Percentiles rank a stretch among this genome's conserved stretches.
phyloP scores from a whole-genome alignment of 805 yeast genomes.

The Sugiyamaella marilandica region DNA sequence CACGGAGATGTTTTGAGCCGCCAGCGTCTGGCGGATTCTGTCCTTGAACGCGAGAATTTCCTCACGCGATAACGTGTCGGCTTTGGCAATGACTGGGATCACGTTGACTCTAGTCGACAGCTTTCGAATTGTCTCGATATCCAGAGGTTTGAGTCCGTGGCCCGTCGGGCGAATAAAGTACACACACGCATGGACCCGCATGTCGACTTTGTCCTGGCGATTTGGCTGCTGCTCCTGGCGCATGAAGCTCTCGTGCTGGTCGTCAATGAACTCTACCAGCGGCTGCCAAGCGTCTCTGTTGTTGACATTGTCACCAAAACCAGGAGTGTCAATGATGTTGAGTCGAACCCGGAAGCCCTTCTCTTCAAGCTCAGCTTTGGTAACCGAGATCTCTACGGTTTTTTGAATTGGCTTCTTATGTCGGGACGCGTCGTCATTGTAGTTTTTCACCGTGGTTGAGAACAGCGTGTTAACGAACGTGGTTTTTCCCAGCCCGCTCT shows the following conservation, averaged over 20 bases:
- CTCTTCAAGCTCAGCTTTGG: constrained; percentile 53
- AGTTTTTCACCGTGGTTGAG: constrained; percentile 44
- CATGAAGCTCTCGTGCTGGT: constrained; percentile 62
- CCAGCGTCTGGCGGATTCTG: constrained; percentile 47
- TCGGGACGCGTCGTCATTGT: constrained; percentile 37
- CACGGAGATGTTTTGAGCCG: constrained; percentile 51
- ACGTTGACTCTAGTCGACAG: constrained; percentile 69
- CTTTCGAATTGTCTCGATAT: constrained; percentile 67
- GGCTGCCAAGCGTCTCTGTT: constrained; percentile 65
- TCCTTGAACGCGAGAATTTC: constrained; percentile 55
- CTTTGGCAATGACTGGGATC: constrained; percentile 76
- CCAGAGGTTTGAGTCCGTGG: constrained; percentile 57
- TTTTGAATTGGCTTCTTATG: constrained; percentile 38
- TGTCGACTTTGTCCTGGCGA: constrained; percentile 50
- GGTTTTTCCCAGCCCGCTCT: constrained; percentile 68
- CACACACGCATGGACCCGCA: constrained; percentile 77
- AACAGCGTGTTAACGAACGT: constrained; percentile 59
- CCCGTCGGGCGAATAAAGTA: constrained; percentile 75
- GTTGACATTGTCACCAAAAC: constrained; percentile 68
- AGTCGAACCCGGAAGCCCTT: constrained; percentile 54
- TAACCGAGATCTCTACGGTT: constrained; percentile 37
- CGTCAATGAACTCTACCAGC: constrained; percentile 69
- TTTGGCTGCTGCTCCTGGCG: constrained; percentile 76
- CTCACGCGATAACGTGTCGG: constrained; percentile 61
- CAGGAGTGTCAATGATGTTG: constrained; percentile 68